Evolutionary conservation across 2,329 filamentous ascomycete genomes (phyloP), one percentile per base, ranked within the genome.

Genomic region (Cladophialophora carrionii): DNA sequence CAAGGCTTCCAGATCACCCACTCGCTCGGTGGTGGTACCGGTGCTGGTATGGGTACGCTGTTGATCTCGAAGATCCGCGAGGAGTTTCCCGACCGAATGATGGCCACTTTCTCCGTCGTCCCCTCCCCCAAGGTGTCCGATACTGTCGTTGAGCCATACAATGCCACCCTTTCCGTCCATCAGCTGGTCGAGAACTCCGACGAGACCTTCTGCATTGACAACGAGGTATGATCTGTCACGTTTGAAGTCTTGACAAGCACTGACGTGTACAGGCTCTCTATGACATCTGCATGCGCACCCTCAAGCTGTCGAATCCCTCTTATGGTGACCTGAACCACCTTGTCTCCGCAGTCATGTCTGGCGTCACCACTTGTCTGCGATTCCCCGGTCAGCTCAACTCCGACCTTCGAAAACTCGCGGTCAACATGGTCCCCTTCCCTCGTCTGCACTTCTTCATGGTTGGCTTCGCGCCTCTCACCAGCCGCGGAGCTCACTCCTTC

Each of bases 391-490:
- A 99, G 87, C 90, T 99, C 74, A 99, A 99, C 91, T 99, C 95
- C 79, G 95, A 99, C 81, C 91, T 99, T 74, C 92, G 95, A 85
- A 99, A 99, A 87, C 85, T 99, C 78, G 95, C 95, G 74, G 95
- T 99, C 83, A 99, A 99, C 91, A 99, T 99, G 87, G 95, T 99
- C 83, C 95, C 95, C 70, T 99, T 99, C 91, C 95, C 95, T 74
- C 95, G 95, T 92, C 92, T 99, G 71, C 95, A 99, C 84, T 99
- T 99, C 90, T 99, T 99, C 89, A 99, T 99, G 95, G 95, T 99
- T 80, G 95, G 95, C 81, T 99, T 99, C 80, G 94, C 95, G 82
- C 95, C 95, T 79, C 88, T 99, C 77, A 99, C 95, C 80, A 96
- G 92, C 83, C 89, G 90, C 81, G 88, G 89, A 75, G 90, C 94